Evolutionary conservation across 163 green algal species (phyloP), one percentile per base, ranked within the genome.

Genomic region (Trebouxia gelatinosa): DNA sequence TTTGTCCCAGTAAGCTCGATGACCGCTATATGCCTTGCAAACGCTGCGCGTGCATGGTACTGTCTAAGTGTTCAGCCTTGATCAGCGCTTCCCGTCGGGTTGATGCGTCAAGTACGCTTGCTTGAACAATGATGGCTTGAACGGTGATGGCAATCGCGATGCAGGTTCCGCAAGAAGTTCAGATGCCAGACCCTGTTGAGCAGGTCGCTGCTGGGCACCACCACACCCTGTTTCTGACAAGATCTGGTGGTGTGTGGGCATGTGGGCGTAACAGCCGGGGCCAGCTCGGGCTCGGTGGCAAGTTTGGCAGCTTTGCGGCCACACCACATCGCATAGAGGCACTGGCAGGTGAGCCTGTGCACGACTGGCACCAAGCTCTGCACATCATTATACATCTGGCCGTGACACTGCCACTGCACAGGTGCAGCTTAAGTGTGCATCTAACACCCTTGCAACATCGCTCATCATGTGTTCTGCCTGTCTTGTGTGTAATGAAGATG

Each of bases 121-220:
- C 61, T 70, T n/a, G 29, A 9, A 19, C 61, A 38, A 16, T 57
- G 34, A 37, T 29, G 21, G 31, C 21, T 26, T 66, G 3, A 3
- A 28, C 1, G 57, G 31, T 19, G 26, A 23, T 29, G 43, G 51
- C 68, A 34, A 23, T 57, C 9, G 16, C 2, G 28, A 38, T 75
- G 40, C 85, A 89, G 87, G 82, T 79, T 0, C 89, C 88, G 4
- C 74, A 81, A 0, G 89, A 92, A 67, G 85, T 92, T 32, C 59
- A 79, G 0, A 16, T 94, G 34, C 90, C 90, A 32, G 90, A 93
- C 62, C n/a, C 57, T 3, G 87, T 92, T 1, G 46, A 46, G 37
- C 43, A 83, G 17, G 85, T 96, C n/a, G 87, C 90, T 9, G 93
- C 90, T 46, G 93, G 93, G 6, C 87, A 96, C 85, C 91, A 84